Evolutionary conservation across 1,284 basidiomycete genomes (phyloP).

Genomic region (Sanghuangporus weigelae): DNA sequence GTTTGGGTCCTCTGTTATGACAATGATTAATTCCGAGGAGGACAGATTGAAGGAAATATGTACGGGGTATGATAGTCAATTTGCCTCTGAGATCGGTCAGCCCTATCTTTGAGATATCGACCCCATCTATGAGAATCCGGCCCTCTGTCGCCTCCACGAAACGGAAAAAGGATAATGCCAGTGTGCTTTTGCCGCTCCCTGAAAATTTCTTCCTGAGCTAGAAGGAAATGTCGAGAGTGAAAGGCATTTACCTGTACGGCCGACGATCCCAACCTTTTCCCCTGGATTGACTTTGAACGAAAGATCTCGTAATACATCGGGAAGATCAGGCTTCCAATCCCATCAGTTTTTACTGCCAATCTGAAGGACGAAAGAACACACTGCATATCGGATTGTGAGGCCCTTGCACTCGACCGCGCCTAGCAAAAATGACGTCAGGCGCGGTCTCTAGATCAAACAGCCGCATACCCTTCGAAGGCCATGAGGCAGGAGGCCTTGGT

Average conservation of each 20-base stretch:
- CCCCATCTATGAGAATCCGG: constrained; percentile 79
- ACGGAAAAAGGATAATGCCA: constrained; percentile 92
- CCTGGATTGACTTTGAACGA: constrained; percentile 74
- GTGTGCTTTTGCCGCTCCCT: constrained; percentile 71
- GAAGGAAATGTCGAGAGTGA: constrained; percentile 18
- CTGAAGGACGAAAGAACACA: constrained; percentile 34
- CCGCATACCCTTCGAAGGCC: constrained; percentile 66
- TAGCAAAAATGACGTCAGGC: not conserved
- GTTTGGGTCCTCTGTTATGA: constrained; percentile 74
- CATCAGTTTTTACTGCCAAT: not conserved
- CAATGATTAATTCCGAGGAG: not conserved
- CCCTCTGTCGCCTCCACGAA: constrained; percentile 89
- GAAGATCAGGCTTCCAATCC: constrained; percentile 64
- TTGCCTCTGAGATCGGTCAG: constrained; percentile 80
- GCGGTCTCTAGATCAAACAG: not conserved
- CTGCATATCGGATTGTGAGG: constrained; percentile 84
- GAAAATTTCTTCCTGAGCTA: not conserved
- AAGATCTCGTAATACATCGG: constrained; percentile 80
- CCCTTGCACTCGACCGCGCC: constrained; percentile 68
- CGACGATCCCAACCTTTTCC: constrained; percentile 85
- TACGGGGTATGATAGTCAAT: constrained; percentile 91
- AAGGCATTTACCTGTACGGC: constrained; percentile 61
- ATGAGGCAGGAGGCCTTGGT: constrained; percentile 72
- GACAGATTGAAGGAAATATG: not conserved
- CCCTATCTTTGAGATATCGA: constrained; percentile 85